phyloP scores from a whole-genome alignment of 257 asterid genomes.

The Paulownia fortunei region DNA sequence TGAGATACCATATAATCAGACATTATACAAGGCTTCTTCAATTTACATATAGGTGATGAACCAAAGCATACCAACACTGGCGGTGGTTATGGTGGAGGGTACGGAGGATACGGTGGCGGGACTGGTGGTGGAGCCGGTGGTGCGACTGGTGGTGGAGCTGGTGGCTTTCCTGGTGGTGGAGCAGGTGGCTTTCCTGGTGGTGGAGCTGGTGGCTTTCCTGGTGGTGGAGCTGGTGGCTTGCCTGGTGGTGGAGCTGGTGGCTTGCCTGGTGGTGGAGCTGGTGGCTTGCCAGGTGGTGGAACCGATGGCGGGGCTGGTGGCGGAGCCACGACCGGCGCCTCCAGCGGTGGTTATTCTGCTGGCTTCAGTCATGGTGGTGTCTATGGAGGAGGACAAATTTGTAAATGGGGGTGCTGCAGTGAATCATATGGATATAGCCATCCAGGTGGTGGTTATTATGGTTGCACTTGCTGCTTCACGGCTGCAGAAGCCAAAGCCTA shows the following conservation, averaged over 20 bases:
- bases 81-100: not conserved
- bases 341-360: conserved; percentile 26
- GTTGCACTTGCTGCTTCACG: conserved; percentile 49
- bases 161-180: not conserved
- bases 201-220: not conserved
- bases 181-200: not conserved
- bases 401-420: conserved; percentile 52
- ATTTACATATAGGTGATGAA: conserved; percentile 21
- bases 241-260: not conserved
- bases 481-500: conserved; percentile 43
- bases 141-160: not conserved
- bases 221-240: not conserved
- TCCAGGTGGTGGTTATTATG: conserved; percentile 34
- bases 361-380: conserved; percentile 41
- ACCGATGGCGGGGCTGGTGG: not conserved
- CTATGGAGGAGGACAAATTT: conserved; percentile 41
- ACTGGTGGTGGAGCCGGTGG: not conserved
- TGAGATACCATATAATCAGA: no score
- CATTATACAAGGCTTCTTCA: not conserved
- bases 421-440: conserved; percentile 40
- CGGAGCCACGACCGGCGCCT: not conserved
- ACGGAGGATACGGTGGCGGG: not conserved
- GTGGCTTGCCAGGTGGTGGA: not conserved
- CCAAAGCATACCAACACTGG: conserved; percentile 24
- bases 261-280: not conserved